A percentile compares a stretch with the other conserved stretches of the same genome.
These are phyloP conservation scores for Floccularia luteovirens DNA, from an alignment of 768 basidiomycete genomes.

Conservation along the genomic window DNA sequence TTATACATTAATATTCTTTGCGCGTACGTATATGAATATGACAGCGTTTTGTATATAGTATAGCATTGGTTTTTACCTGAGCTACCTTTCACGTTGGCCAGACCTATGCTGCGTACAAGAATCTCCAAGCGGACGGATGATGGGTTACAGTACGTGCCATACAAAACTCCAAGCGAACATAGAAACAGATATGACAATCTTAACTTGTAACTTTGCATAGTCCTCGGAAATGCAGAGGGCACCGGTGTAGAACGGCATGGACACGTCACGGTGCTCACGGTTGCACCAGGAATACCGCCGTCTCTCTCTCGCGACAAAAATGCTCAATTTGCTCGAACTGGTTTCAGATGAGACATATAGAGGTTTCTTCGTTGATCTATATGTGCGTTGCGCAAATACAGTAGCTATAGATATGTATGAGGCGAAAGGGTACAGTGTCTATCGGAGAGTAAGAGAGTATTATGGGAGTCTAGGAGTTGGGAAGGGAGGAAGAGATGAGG, in stretches of 20 bases:
- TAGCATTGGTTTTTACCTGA: conserved; percentile 81
- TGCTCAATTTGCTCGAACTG: conserved; percentile 83
- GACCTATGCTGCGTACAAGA: conserved; percentile 84
- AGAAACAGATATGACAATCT: not conserved
- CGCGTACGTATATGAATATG: not conserved
- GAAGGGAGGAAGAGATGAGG: conserved; percentile 73
- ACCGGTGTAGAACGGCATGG: conserved; percentile 74
- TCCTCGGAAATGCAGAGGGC: conserved; percentile 93
- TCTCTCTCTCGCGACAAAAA: conserved; percentile 75
- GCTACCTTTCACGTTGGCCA: conserved; percentile 86
- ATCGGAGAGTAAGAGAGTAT: conserved; percentile 84
- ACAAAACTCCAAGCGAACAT: conserved; percentile 1
- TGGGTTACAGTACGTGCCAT: conserved; percentile 92
- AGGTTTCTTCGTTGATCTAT: conserved; percentile 92
- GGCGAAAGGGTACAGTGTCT: conserved; percentile 88
- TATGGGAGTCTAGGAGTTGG: conserved; percentile 75
- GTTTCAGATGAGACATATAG: conserved; percentile 77
- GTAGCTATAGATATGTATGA: conserved; percentile 92
- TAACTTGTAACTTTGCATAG: conserved; percentile 42
- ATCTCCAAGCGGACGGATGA: conserved; percentile 74
- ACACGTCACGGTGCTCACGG: conserved; percentile 91
- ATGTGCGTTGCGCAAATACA: conserved; percentile 82
- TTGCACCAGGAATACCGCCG: conserved; percentile 92
- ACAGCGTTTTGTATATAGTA: conserved; percentile 41
- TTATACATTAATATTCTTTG: not conserved